Evolutionary conservation across 176 grass and related monocot species (phyloP), one percentile per base, ranked within the genome.

Genomic region (Triticum dicoccoides): DNA sequence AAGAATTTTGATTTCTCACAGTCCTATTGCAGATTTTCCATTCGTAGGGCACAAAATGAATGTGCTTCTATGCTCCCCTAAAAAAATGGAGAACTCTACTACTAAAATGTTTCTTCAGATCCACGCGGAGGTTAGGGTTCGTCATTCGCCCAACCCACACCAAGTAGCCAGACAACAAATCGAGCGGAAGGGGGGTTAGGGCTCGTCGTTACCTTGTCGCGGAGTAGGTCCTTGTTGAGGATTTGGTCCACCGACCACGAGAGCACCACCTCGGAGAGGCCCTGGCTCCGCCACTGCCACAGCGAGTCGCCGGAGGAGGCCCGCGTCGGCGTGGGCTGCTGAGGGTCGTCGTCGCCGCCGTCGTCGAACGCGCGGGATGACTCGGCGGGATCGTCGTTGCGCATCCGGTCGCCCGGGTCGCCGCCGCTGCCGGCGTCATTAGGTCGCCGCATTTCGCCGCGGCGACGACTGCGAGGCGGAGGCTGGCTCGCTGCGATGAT

Each of bases 191-290:
- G 23, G 39, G 59, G 54, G 2, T 34, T 75, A 75, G 41, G 11
- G 59, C 30, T 64, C 25, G 20, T 87, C 51, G 51, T 54, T 64
- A 95, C 92, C 92, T 92, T 92, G 82, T 81, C 85, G 9, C 87
- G 87, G 77, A 92, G 83, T n/a, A 95, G 73, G 77, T 92, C 90
- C 86, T 86, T 90, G 87, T 90, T 52, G 15, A 92, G 82, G 80
- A 92, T 85, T 80, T 92, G 78, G 29, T 95, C 90, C 9, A 92
- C 82, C 35, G 92, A 92, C 92, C 92, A 95, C 35, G 92, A 82
- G 71, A 95, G 86, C 66, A 95, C 91, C 29, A 82, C 61, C 32
- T 92, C 80, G 87, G 83, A 85, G 65, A 95, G 87, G 61, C 61
- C 37, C 86, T 71, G 78, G 21, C 68, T 67, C 81, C 89, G 81